Conservation (phyloP, 2,329 filamentous ascomycete genomes). For the Aspergillus carbonarius region DNA sequence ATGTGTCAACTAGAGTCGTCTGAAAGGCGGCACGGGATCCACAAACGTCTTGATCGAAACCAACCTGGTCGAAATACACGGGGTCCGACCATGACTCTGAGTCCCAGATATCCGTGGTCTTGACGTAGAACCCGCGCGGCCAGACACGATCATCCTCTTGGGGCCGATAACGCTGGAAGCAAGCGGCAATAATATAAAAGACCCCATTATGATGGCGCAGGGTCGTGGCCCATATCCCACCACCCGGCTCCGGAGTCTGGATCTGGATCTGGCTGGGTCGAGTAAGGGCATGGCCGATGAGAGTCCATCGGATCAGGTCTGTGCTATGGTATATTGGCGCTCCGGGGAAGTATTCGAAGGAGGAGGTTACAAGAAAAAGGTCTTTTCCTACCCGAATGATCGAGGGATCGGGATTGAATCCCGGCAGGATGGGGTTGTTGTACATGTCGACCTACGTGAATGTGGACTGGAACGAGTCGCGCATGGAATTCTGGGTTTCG, state of each 20-base stretch:
- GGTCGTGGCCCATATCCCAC: conserved; percentile 51
- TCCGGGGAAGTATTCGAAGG: conserved; percentile 63
- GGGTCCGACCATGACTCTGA: conserved; percentile 54
- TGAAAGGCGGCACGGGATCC: conserved; percentile 10
- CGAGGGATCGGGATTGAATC: conserved; percentile 64
- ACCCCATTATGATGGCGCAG: conserved; percentile 46
- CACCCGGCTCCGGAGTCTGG: conserved; percentile 32
- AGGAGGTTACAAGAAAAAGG: conserved; percentile 62
- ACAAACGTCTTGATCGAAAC: conserved; percentile 54
- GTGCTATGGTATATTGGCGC: conserved; percentile 61
- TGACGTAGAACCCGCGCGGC: conserved; percentile 56
- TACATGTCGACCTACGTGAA: conserved; percentile 12
- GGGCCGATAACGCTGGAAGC: conserved; percentile 45
- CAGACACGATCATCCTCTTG: conserved; percentile 49
- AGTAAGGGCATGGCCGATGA: conserved; percentile 39
- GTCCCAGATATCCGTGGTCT: conserved; percentile 55
- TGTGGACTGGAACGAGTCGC: not conserved
- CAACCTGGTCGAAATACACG: conserved; percentile 54
- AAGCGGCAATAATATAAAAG: conserved; percentile 50
- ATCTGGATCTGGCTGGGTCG: conserved; percentile 36
- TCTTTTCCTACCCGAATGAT: conserved; percentile 51
- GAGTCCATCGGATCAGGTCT: conserved; percentile 43
- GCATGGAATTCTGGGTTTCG: not conserved
- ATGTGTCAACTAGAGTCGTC: not conserved
- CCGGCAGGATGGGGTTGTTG: conserved; percentile 55